Conservation (phyloP, 768 basidiomycete genomes). For the Baorangia bicolor region DNA sequence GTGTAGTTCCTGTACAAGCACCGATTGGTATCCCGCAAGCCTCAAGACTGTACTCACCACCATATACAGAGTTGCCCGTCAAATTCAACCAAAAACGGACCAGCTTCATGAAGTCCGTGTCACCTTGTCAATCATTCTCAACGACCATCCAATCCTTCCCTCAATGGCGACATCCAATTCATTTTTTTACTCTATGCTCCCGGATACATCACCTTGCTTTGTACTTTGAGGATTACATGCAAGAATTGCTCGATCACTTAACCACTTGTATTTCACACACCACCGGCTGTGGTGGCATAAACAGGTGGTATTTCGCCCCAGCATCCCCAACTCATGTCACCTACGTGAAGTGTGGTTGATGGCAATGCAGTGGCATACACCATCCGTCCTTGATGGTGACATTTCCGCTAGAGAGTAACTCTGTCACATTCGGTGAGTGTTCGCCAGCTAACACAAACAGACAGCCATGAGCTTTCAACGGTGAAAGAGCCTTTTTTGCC, state of each 20-base stretch:
- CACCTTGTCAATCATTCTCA: neutral
- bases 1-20: neutral
- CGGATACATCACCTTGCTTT: neutral
- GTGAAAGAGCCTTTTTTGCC: slow-evolving; percentile 1
- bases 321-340: neutral
- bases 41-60: neutral
- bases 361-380: neutral
- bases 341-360: neutral
- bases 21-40: neutral
- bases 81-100: neutral
- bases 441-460: neutral
- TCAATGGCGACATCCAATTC: neutral
- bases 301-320: neutral
- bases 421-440: neutral
- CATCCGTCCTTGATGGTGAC: neutral
- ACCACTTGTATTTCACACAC: neutral
- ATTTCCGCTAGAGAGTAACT: neutral
- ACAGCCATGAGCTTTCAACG: neutral
- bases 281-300: neutral
- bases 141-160: neutral
- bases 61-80: neutral
- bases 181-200: neutral
- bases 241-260: neutral
- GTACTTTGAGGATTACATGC: neutral
- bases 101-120: neutral